These are phyloP conservation scores for Aspergillus pseudoviridinutans DNA, from an alignment of 2,329 filamentous ascomycete genomes.

Conservation along the genomic window DNA sequence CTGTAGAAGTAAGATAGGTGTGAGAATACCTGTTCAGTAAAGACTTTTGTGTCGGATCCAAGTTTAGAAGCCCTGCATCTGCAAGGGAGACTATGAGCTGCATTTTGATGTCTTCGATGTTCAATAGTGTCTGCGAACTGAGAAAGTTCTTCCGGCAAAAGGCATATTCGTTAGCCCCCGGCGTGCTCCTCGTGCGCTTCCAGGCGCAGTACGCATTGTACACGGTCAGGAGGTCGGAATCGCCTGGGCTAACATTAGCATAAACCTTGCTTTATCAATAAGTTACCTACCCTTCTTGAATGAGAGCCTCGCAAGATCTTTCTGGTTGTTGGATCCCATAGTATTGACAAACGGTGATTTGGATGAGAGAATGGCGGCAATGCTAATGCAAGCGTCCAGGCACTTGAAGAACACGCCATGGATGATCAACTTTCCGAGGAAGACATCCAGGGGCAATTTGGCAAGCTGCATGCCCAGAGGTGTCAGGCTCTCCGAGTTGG, in stretches of 20 bases:
- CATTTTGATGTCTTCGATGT: slow-evolving; percentile 93
- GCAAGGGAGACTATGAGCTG: slow-evolving; percentile 81
- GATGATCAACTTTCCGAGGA: slow-evolving; percentile 88
- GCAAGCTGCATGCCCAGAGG: slow-evolving; percentile 82
- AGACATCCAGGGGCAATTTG: slow-evolving; percentile 85
- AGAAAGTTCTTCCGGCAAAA: slow-evolving; percentile 96
- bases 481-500: slow-evolving; percentile 75
- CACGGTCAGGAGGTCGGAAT: slow-evolving; percentile 86
- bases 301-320: slow-evolving; percentile 70
- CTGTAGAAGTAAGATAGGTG: not conserved
- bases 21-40: slow-evolving; percentile 57
- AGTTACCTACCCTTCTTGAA: slow-evolving; percentile 62
- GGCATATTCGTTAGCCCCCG: slow-evolving; percentile 70
- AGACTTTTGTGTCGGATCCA: slow-evolving; percentile 69
- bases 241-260: slow-evolving; percentile 46
- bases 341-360: slow-evolving; percentile 91
- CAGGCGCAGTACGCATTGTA: slow-evolving; percentile 92
- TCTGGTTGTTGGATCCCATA: slow-evolving; percentile 77
- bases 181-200: slow-evolving; percentile 73
- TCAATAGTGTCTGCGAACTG: slow-evolving; percentile 78
- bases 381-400: slow-evolving; percentile 84
- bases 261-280: not conserved
- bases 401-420: slow-evolving; percentile 84
- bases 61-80: slow-evolving; percentile 75
- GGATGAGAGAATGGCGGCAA: slow-evolving; percentile 87